Evolutionary conservation across 202 grass and related monocot genomes (phyloP), one percentile per base, ranked within the genome.

Genomic region (Saccharum hybrid): DNA sequence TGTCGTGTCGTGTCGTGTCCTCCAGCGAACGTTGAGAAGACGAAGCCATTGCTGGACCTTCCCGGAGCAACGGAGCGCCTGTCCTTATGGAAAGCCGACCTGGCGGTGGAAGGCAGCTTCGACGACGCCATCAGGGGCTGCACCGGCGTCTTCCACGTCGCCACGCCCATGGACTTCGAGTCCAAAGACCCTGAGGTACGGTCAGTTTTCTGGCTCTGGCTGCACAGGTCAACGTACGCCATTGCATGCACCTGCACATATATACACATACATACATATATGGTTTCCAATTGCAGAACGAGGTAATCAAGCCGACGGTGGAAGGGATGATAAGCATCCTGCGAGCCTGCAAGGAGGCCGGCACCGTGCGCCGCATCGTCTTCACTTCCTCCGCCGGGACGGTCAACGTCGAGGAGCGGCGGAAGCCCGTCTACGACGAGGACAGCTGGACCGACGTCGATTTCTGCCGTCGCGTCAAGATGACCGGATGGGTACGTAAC

Each of bases 151-250:
- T 97, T 97, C 80, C 95, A 97, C 84, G 88, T 94, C 37, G 95
- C 95, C 38, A 93, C 92, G 26, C 95, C 95, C 28, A 97, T 94
- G 92, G 95, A 97, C 88, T 97, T 97, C 67, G 90, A 94, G 8
- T 94, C 95, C 80, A 85, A 91, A 45, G 90, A 93, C 76, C 92
- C 92, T 0, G 95, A 97, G 90, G 92, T 92, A 30, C 11, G 12
- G 11, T 46, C 43, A 46, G 12, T 46, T 46, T 43, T 7, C 46
- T 13, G 12, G 46, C 43, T 0, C 31, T 33, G 3, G 2, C 48
- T 51, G 48, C 51, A 54, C 19, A 1, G 34, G 13, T 34, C 26
- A 62, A 62, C 39, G 39, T 41, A 1, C 39, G 39, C 5, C 46
- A 23, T 23, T 23, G 11, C 61, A 6, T n/a, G 18, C 31, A 33